Evolutionary conservation across 2,329 filamentous ascomycete genomes (phyloP), one percentile per base, ranked within the genome.

Genomic region (Hymenoscyphus fructigenus): DNA sequence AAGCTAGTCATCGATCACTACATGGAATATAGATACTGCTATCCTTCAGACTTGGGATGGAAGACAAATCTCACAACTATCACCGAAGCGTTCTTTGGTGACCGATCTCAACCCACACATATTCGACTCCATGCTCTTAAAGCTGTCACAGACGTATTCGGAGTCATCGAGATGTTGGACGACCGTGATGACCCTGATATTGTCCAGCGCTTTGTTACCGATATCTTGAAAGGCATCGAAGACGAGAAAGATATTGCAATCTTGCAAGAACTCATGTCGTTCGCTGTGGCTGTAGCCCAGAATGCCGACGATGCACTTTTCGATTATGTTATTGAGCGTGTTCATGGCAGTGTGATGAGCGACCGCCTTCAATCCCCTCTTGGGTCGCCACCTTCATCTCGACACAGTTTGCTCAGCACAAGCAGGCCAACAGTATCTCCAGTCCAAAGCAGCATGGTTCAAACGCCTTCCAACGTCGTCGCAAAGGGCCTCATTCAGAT

Each of bases 401-500:
- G 68, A n/a, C 70, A 71, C 36, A 69, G 66, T 34, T 67, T 69
- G 58, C 68, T 68, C 60, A 69, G 57, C 41, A 56, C 65, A 15
- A 71, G 56, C 32, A 65, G 62, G 36, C 66, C 69, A 32, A 41
- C 65, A 58, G 69, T 70, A 5, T 60, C 61, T 15, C 20, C 60
- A 28, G 34, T 58, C 12, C 38, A 67, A 1, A 68, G 36, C 29
- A 61, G 38, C 41, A 29, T 69, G 32, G 63, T 66, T n/a, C 74
- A 75, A 53, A 89, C 88, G 28, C 83, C 85, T 1, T 87, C 88
- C 3, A 91, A 92, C 69, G 86, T 93, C 53, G 88, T 91, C 57
- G 84, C 88, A 0, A 85, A 83, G 64, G 90, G 89, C 2, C 87
- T 92, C 64, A 87, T 92, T 53, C 86, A 85, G 67, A 88, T 96